Base-by-base conservation (phyloP, 2,329 filamentous ascomycete species). In the Thielaviopsis ethacetica region DNA sequence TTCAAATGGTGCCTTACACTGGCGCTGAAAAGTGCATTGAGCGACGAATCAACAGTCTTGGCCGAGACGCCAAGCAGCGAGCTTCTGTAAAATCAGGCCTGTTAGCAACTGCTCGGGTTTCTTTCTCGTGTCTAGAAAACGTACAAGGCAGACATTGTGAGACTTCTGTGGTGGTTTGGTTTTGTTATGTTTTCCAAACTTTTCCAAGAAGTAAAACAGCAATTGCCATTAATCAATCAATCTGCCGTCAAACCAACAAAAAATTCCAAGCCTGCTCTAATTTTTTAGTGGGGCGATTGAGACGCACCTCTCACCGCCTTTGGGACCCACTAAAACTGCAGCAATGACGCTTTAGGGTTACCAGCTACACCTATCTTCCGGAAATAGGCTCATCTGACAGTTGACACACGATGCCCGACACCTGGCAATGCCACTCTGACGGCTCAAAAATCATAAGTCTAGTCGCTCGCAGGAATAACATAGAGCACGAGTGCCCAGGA, bases 11-110 rank as follows among this genome's bases (percentile, higher is more conserved):
- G 26, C 34, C 83, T 73, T 78, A 88, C 85, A 75, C 86, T 89
- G 60, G 77, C 75, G 60, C 83, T 78, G 71, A 90, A 90, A 47
- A 90, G 76, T 62, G 84, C 82, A 66, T 83, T 77, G 64, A 90
- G 74, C 59, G 76, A 73, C 68, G 85, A 84, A 73, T 90, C 85
- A 62, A 89, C 75, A 61, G 76, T 75, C 69, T 79, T 79, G 59
- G 73, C 71, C 19, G 61, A 61, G 22, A 60, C 60, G 19, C 61
- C 57, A 3, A 52, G 59, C 44, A 53, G 51, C 6, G 57, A 60
- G 49, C 55, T 21, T 24, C 59, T 59, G 55, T 51, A 47, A 27
- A 21, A 30, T 24, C 34, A 26, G 51, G 55, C 57, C 54, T 49
- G 63, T 55, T 59, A 56, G 55, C 47, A 50, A 58, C 34, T 53